Conservation (phyloP, 176 grass and related monocot genomes). For the Oryza longistaminata region DNA sequence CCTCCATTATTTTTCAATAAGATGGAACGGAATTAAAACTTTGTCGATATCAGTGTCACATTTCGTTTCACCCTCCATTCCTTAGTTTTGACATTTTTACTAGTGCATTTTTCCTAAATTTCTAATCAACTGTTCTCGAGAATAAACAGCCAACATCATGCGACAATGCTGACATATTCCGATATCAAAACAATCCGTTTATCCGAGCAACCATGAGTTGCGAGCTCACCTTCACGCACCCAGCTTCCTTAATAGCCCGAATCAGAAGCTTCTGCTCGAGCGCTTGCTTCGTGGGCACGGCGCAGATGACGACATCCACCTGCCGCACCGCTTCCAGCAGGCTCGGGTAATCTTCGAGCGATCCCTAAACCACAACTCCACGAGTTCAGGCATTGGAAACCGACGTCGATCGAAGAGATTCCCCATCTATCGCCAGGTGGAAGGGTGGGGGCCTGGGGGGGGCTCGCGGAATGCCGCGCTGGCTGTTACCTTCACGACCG, state of each 20-base stretch:
- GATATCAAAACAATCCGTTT: neutral
- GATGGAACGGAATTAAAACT: neutral
- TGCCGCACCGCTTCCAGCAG: conserved; percentile 65
- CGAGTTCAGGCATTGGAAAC: neutral
- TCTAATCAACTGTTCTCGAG: neutral
- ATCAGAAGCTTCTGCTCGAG: conserved; percentile 78
- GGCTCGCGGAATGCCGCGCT: neutral
- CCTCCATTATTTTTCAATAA: conserved; percentile 7
- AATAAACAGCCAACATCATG: neutral
- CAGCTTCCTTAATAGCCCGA: conserved; percentile 83
- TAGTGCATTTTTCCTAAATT: neutral
- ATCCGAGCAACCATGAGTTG: neutral
- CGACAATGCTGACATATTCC: neutral
- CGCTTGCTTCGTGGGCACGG: conserved; percentile 64
- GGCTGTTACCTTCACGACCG: conserved; percentile 56
- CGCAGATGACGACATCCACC: conserved; percentile 85
- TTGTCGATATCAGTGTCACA: neutral
- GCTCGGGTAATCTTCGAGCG: conserved; percentile 70
- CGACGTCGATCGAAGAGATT: neutral
- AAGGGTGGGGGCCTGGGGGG: neutral
- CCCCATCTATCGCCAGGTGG: neutral
- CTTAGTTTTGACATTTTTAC: neutral
- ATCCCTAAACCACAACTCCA: conserved; percentile 48
- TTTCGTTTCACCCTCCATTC: neutral
- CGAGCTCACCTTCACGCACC: conserved; percentile 67